phyloP scores from a whole-genome alignment of 2,329 filamentous ascomycete species.

The Acrocalymma vagum region DNA sequence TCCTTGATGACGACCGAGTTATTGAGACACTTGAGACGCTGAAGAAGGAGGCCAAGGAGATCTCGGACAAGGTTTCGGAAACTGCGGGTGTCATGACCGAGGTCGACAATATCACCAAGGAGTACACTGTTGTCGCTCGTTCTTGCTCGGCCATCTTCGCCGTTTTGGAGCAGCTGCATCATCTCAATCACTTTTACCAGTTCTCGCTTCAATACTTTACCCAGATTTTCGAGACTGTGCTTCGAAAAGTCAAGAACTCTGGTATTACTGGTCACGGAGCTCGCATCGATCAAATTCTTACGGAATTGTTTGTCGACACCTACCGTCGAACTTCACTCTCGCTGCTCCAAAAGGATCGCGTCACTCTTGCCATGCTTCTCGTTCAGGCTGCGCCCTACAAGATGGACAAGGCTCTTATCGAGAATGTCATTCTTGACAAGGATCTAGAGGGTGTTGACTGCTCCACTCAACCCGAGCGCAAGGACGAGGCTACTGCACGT shows the following conservation, averaged over 20 bases:
- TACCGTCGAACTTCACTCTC: slow-evolving; percentile 95
- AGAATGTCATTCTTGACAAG: slow-evolving; percentile 83
- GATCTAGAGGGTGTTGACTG: slow-evolving; percentile 79
- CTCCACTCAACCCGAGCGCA: slow-evolving; percentile 71
- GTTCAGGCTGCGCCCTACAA: slow-evolving; percentile 95
- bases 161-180: slow-evolving; percentile 94
- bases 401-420: slow-evolving; percentile 91
- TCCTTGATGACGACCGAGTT: slow-evolving; percentile 96
- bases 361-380: slow-evolving; percentile 93
- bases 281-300: slow-evolving; percentile 88
- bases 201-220: slow-evolving; percentile 99
- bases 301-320: slow-evolving; percentile 87
- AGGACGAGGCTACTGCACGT: slow-evolving; percentile 72
- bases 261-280: slow-evolving; percentile 77
- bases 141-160: slow-evolving; percentile 98
- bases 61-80: slow-evolving; percentile 93
- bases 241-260: slow-evolving; percentile 80
- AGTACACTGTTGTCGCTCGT: slow-evolving; percentile 91
- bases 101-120: slow-evolving; percentile 92
- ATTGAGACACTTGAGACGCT: slow-evolving; percentile 97
- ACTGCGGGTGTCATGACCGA: slow-evolving; percentile 98
- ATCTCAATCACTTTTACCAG: slow-evolving; percentile 99
- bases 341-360: slow-evolving; percentile 89
- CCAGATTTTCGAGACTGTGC: slow-evolving; percentile 93
- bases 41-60: slow-evolving; percentile 97